Evolutionary conservation across 1,284 basidiomycete genomes (phyloP), one percentile per base, ranked within the genome.

Genomic region (Bondarzewia mesenterica): DNA sequence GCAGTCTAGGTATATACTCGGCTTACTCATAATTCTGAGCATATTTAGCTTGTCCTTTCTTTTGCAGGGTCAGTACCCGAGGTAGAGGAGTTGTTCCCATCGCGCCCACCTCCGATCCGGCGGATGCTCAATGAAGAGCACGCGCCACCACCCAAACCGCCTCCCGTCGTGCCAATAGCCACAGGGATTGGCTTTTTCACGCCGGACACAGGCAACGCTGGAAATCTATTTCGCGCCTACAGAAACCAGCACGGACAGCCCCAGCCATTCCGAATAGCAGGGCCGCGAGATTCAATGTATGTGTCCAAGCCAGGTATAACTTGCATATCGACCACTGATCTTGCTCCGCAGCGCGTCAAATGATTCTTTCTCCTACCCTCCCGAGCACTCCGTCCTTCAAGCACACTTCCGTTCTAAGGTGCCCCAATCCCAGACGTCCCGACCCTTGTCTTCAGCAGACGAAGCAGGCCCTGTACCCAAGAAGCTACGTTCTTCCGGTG

Each of bases 101-200:
- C 79, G 5, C 77, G 82, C 42, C 71, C 80, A 22, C 60, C 64
- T 42, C 84, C 83, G n/a, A 63, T 72, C 15, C 80, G 77, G 62
- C 71, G 72, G 52, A 57, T 60, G 41, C 67, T 71, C 52, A 72
- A 71, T 53, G 81, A 78, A 54, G 78, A 73, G 42, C 65, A 60
- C 18, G 12, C n/a, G 29, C 69, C 64, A 54, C 62, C 62, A 35
- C 75, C 70, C 56, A 68, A 67, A 55, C 55, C 51, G 51, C 58
- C 18, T 32, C 54, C 50, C 20, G 51, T 61, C 43, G 62, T 69
- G 25, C 79, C 80, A 44, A 70, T 72, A 21, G 67, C 75, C 21
- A 78, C 80, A 45, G 80, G 80, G 42, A 68, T 73, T 42, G 86
- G 84, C 16, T 85, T 91, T 61, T 92, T 91, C 62, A 90, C 87